phyloP scores from a whole-genome alignment of 2,329 filamentous ascomycete genomes.

The Aspergillus hiratsukae region DNA sequence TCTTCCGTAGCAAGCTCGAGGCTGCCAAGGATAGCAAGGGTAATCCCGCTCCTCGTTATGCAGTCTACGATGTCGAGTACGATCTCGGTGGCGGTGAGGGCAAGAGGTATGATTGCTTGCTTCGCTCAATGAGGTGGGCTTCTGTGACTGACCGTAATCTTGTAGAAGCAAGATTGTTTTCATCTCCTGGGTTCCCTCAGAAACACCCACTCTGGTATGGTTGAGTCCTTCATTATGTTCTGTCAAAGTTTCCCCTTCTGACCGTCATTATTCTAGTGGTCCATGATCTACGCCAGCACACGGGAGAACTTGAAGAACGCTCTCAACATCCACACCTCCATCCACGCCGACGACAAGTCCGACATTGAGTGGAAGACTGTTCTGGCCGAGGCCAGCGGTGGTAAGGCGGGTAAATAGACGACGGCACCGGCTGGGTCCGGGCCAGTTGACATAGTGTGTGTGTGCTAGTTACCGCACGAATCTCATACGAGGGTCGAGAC shows the following conservation, averaged over 20 bases:
- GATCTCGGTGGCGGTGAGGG: constrained; percentile 46
- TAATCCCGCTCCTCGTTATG: constrained; percentile 45
- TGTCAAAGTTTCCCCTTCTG: constrained; percentile 7
- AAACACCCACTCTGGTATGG: constrained; percentile 39
- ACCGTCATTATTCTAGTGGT: constrained; percentile 30
- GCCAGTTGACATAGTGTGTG: constrained; percentile 23
- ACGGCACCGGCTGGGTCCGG: constrained; percentile 34
- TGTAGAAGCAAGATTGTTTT: constrained; percentile 49
- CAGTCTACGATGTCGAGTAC: constrained; percentile 49
- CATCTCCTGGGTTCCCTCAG: constrained; percentile 46
- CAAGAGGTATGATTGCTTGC: constrained; percentile 37
- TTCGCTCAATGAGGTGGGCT: background rate
- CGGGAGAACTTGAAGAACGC: constrained; percentile 47
- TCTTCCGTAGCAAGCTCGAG: constrained; percentile 44
- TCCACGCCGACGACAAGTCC: constrained; percentile 39
- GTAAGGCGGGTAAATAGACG: constrained; percentile 37
- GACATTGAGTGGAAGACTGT: constrained; percentile 42
- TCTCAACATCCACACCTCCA: constrained; percentile 39
- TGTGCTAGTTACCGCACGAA: constrained; percentile 16
- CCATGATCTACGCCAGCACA: constrained; percentile 50
- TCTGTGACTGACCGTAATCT: constrained; percentile 13
- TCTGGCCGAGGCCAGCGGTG: constrained; percentile 37
- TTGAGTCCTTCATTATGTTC: background rate
- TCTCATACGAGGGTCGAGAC: constrained; percentile 13
- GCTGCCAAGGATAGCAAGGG: constrained; percentile 40